These are phyloP conservation scores for Quercus glauca DNA, from an alignment of 306 rosid species.

Conservation along the genomic window DNA sequence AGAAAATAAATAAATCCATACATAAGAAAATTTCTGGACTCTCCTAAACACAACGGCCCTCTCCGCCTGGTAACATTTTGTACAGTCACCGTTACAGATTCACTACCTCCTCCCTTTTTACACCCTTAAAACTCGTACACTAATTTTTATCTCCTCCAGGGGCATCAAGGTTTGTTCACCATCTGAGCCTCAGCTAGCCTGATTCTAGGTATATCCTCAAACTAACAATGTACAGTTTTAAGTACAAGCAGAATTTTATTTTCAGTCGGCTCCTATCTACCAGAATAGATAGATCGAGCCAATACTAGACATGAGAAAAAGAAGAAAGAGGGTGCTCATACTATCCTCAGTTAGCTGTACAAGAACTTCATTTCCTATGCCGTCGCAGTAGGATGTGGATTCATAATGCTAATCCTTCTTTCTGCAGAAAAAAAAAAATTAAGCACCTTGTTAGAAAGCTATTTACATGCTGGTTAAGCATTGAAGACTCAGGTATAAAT, in stretches of 20 bases:
- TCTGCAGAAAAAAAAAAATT: constrained; percentile 32
- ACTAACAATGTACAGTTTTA: constrained; percentile 55
- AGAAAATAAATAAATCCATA: constrained; percentile 24
- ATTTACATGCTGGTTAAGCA: not conserved
- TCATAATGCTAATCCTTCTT: constrained; percentile 58
- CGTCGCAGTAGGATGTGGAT: constrained; percentile 35
- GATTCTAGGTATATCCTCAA: constrained; percentile 49
- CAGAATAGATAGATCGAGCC: constrained; percentile 35
- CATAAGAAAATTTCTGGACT: constrained; percentile 26
- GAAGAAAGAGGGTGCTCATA: constrained; percentile 37
- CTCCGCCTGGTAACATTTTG: constrained; percentile 43
- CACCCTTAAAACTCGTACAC: constrained; percentile 47
- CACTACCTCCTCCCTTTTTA: constrained; percentile 43
- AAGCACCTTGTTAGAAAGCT: constrained; percentile 15
- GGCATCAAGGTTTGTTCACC: constrained; percentile 34
- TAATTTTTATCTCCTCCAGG: constrained; percentile 37
- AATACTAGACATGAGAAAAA: constrained; percentile 26
- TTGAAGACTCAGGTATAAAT: not conserved
- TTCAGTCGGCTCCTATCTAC: constrained; percentile 35
- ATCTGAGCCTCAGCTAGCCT: constrained; percentile 42
- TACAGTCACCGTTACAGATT: constrained; percentile 42
- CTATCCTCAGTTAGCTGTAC: constrained; percentile 57
- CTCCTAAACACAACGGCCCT: constrained; percentile 21
- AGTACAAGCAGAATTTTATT: constrained; percentile 49
- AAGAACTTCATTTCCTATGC: constrained; percentile 40